Evolutionary conservation across 441 rosid genomes (phyloP), one percentile per base, ranked within the genome.

Genomic region (Eruca vesicaria): DNA sequence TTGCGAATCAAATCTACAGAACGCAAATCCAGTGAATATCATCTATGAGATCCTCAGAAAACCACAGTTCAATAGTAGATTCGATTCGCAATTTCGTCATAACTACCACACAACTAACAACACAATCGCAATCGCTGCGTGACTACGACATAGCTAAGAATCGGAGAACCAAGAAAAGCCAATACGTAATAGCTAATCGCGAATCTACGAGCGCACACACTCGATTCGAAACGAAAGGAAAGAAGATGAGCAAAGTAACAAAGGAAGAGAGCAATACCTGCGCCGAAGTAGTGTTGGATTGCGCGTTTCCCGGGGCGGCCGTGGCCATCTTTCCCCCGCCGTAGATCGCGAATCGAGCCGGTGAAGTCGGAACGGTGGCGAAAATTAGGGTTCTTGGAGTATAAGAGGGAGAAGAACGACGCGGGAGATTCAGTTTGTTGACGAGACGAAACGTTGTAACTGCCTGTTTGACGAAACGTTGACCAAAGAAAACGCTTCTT

Each of bases 281-380:
- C 94, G 87, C 84, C 84, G 92, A 79, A 80, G 82, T 86, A 69
- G 91, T 64, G 83, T 79, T 84, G 32, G 84, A 65, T 80, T 87
- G 87, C 52, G 88, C 83, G 78, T 87, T 88, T 78, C 86, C 94
- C 71, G 80, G 87, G 61, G 86, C 88, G 83, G 89, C 96, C 98
- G 89, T 93, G 65, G 68, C 81, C 60, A 52, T n/a, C 72, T 41
- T 67, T 55, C 58, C 71, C 56, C 66, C 16, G 56, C 61, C 73
- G 72, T 21, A 68, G 72, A 68, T 62, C 57, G 79, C 66, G 70
- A 69, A 75, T 35, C 78, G 64, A 53, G 33, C 55, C 53, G 71
- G 52, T 43, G 19, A 45, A 61, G 62, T 63, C 61, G 33, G 74
- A 28, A 57, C 72, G 63, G 65, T 26, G 36, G 60, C 71, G 50